phyloP scores from a whole-genome alignment of 2,329 filamentous ascomycete genomes.

The Plenodomus tracheiphilus region DNA sequence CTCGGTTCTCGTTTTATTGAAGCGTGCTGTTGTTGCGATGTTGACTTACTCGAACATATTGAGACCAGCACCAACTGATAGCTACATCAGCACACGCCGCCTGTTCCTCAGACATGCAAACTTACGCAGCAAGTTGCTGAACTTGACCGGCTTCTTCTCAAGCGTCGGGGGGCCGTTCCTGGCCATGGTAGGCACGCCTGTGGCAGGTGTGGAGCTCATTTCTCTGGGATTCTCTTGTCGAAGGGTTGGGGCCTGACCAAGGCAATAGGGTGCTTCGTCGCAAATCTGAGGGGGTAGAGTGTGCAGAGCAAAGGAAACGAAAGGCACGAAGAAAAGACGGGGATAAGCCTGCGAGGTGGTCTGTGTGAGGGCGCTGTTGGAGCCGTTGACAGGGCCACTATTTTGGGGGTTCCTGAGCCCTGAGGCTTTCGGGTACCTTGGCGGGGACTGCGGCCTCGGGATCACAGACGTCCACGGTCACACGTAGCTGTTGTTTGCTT shows the following conservation, averaged over 20 bases:
- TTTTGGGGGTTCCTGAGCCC: conserved; percentile 17
- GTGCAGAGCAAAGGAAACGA: conserved; percentile 18
- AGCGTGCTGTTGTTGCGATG: conserved; percentile 5
- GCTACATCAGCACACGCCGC: conserved; percentile 30
- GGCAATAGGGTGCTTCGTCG: conserved; percentile 89
- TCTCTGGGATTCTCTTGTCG: conserved; percentile 53
- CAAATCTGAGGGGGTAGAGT: conserved; percentile 40
- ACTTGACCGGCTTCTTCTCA: conserved; percentile 99
- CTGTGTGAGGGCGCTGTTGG: conserved; percentile 21
- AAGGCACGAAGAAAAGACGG: conserved; percentile 13
- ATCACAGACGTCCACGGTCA: too few species aligned
- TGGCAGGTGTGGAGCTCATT: conserved; percentile 54
- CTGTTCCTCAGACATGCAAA: conserved; percentile 15
- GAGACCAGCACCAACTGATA: conserved; percentile 77
- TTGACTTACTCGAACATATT: conserved; percentile 84
- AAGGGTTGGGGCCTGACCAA: conserved; percentile 90
- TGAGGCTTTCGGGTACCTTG: neutral
- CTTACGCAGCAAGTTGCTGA: conserved; percentile 89
- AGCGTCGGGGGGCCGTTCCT: conserved; percentile 56
- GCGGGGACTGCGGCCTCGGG: neutral
- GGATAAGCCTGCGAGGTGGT: conserved; percentile 25
- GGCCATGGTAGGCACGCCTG: conserved; percentile 51
- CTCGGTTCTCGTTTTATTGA: conserved; percentile 4
- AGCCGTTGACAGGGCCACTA: conserved; percentile 16
- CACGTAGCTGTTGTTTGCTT: too few species aligned